Evolutionary conservation across 257 asterid genomes (phyloP).

Genomic region (Coffea eugenioides): DNA sequence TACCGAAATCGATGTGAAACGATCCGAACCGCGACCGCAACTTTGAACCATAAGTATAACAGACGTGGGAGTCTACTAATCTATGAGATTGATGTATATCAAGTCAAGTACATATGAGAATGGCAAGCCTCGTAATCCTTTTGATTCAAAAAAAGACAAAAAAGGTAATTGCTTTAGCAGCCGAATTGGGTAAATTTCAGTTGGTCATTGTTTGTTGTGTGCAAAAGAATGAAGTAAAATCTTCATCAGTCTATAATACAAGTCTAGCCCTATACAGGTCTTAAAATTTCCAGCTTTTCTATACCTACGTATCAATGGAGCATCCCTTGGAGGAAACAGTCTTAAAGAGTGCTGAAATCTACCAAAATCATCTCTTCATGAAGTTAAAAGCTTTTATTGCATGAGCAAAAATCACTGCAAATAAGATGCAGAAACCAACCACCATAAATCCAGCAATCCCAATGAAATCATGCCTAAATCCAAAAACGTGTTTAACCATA

Average conservation of each 20-base stretch:
- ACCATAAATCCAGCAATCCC: constrained; percentile 73
- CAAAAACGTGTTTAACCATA: constrained; percentile 59
- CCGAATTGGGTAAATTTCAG: background rate
- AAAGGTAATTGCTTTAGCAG: background rate
- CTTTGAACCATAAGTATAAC: no score
- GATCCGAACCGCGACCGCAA: no score
- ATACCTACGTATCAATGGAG: background rate
- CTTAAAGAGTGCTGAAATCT: background rate
- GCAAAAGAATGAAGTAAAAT: constrained; percentile 9
- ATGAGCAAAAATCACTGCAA: constrained; percentile 73
- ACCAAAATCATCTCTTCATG: constrained; percentile 59
- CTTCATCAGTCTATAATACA: constrained; percentile 5
- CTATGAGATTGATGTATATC: no score
- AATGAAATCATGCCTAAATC: constrained; percentile 70
- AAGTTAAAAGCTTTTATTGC: constrained; percentile 83
- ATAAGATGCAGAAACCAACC: constrained; percentile 64
- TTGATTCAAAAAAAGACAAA: no score
- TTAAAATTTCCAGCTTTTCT: background rate
- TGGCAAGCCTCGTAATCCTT: no score
- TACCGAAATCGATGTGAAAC: no score
- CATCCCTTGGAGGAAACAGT: constrained; percentile 8
- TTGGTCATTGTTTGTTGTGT: constrained; percentile 2
- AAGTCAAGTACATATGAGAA: no score
- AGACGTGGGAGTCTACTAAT: no score
- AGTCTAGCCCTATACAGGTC: constrained; percentile 22